Base-by-base conservation (phyloP, 495 filamentous ascomycete species). In the Aspergillus biplanus region DNA sequence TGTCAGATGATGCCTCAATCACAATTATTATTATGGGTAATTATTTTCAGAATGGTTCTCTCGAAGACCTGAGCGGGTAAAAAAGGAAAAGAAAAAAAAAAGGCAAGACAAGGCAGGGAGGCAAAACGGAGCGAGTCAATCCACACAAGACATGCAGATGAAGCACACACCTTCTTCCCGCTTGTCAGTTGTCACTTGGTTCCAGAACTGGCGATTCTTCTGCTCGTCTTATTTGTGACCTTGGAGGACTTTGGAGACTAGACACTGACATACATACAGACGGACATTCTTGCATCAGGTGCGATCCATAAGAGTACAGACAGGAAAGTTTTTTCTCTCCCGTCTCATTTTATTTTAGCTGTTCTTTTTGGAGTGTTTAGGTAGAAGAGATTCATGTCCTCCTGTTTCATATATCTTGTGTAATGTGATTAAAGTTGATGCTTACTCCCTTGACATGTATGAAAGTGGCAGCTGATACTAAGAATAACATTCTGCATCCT, bases 1-100 rank as follows among this genome's bases (percentile, higher is more conserved):
- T 61, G 58, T 61, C 58, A 61, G 58, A 61, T 61, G 58, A 61
- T 53, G 48, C 32, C 35, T 33, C 35, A 15, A 44, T 11, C 4
- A 11, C 4, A 44, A 31, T 21, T 50, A 50, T 50, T 50, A 6
- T 44, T 44, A 44, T 44, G 11, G 15, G 1, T 44, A 3, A 12
- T 50, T n/a, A 21, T 50, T 50, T 50, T 50, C 8, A 12, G 11
- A 50, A 9, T 50, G n/a, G 4, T 44, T 50, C 16, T 49, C 3
- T 7, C 3, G 4, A 49, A 8, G 18, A 7, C 5, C 15, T 16
- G 18, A 49, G 13, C 3, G 15, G 46, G 16, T 7, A 44, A 44
- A 44, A 16, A 15, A n/a, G 16, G 16, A 48, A n/a, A 48, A 48
- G 46, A 7, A 48, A 48, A 48, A 13, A 16, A 48, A 48, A 48